Conservation (phyloP, 2,329 filamentous ascomycete genomes). For the Apiospora arundinis region DNA sequence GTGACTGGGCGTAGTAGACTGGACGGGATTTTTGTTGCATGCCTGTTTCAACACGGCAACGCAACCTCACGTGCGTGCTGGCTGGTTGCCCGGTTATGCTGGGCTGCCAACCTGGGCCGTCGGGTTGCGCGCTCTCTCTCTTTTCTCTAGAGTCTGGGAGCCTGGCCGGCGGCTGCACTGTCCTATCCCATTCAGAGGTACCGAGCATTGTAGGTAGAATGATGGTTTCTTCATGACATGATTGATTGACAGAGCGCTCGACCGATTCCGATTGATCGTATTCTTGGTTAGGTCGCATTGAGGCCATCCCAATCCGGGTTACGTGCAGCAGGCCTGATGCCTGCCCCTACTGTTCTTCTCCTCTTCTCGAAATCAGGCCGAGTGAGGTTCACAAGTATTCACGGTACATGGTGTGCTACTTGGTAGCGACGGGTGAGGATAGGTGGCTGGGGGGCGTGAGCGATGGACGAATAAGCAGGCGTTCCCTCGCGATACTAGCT, state of each 20-base stretch:
- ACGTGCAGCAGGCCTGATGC: not conserved
- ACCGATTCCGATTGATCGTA: conserved; percentile 6
- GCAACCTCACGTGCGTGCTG: not conserved
- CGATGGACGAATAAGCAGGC: conserved; percentile 16
- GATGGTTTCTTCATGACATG: not conserved
- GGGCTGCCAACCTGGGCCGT: not conserved
- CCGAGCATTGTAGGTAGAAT: not conserved
- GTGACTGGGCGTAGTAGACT: not conserved
- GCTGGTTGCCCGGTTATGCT: not conserved
- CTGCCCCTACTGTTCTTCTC: not conserved
- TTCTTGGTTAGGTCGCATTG: conserved; percentile 19
- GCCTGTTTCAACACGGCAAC: conserved; percentile 17
- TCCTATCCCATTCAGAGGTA: not conserved
- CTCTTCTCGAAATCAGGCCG: not conserved
- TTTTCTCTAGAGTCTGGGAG: not conserved
- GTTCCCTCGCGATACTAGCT: not conserved
- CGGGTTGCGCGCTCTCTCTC: no score
- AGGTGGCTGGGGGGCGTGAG: conserved; percentile 15
- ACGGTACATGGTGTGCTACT: not conserved
- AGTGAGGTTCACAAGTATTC: conserved; percentile 17
- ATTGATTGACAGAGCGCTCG: conserved; percentile 1
- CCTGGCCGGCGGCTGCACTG: conserved; percentile 8
- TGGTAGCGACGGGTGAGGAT: not conserved
- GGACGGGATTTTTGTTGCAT: not conserved
- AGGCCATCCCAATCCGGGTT: conserved; percentile 11